Conservation (phyloP, 169 alveolate genomes). For the Besnoitia besnoiti region DNA sequence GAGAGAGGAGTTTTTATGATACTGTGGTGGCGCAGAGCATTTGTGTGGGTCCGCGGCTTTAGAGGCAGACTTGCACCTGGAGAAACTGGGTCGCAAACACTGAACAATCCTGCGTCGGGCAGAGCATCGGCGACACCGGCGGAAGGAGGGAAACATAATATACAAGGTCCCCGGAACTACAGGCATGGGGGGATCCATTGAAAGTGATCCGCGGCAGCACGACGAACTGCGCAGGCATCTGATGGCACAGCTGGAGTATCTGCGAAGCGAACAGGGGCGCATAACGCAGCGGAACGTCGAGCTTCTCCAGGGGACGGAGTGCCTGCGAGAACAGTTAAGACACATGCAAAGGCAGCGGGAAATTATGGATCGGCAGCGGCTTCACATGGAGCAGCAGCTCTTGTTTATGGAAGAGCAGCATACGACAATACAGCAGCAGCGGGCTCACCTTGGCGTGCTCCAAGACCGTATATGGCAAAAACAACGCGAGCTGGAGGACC, state of each 20-base stretch:
- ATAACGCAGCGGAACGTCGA: neutral
- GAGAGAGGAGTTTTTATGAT: too few relatives aligned
- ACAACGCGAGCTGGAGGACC: neutral
- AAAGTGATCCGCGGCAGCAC: neutral
- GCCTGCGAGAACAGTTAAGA: neutral
- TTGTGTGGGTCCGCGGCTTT: too few relatives aligned
- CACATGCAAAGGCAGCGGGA: neutral
- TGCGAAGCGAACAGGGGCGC: neutral
- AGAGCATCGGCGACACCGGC: too few relatives aligned
- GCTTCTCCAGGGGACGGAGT: neutral
- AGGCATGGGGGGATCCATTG: neutral
- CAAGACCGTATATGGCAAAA: neutral
- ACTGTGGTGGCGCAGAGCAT: too few relatives aligned
- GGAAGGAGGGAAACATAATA: too few relatives aligned
- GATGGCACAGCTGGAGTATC: slow-evolving; percentile 2
- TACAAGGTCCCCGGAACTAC: too few relatives aligned
- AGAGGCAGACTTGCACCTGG: too few relatives aligned
- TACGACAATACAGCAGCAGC: neutral
- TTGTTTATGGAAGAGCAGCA: slow-evolving; percentile 6
- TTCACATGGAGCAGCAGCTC: neutral
- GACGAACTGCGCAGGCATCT: neutral
- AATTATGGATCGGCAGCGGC: neutral
- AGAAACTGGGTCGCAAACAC: too few relatives aligned
- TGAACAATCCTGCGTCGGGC: too few relatives aligned
- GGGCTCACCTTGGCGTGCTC: neutral